Percentiles rank a stretch among this genome's conserved stretches.
These are phyloP conservation scores for Teunomyces gatunensis DNA, from an alignment of 805 yeast species.

Conservation along the genomic window DNA sequence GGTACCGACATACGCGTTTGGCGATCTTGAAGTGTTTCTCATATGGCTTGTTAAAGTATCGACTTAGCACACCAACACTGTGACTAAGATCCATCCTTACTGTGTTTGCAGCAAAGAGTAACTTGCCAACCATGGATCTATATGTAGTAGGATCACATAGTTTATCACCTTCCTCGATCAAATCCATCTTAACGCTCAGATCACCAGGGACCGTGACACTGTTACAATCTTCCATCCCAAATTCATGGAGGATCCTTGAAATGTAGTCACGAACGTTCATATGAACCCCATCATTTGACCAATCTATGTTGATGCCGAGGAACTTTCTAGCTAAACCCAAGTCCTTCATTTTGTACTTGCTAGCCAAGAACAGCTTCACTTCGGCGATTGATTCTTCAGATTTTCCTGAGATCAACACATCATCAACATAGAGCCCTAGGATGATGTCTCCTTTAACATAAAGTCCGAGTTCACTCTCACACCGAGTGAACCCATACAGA, in stretches of 20 bases:
- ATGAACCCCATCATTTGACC: background rate
- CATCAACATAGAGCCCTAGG: background rate
- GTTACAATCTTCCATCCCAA: background rate
- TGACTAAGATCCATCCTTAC: background rate
- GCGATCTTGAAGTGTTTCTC: background rate
- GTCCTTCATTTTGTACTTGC: background rate
- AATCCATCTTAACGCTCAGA: background rate
- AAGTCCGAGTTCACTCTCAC: background rate
- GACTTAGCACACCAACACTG: background rate
- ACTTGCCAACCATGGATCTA: background rate
- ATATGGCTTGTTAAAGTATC: background rate
- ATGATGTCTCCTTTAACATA: background rate
- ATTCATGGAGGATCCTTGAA: background rate
- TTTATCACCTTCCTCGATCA: background rate
- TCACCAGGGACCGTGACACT: background rate
- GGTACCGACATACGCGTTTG: slow-evolving; percentile 6
- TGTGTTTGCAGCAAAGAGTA: background rate
- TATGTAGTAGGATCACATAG: background rate
- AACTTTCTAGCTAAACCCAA: background rate
- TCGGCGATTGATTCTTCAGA: background rate
- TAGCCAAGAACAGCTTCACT: background rate
- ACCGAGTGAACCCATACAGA: too few relatives aligned
- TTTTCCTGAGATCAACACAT: background rate
- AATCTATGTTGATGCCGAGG: background rate
- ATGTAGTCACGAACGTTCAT: background rate